Evolutionary conservation across 306 rosid species (phyloP), one percentile per base, ranked within the genome.

Genomic region (Fagus crenata): DNA sequence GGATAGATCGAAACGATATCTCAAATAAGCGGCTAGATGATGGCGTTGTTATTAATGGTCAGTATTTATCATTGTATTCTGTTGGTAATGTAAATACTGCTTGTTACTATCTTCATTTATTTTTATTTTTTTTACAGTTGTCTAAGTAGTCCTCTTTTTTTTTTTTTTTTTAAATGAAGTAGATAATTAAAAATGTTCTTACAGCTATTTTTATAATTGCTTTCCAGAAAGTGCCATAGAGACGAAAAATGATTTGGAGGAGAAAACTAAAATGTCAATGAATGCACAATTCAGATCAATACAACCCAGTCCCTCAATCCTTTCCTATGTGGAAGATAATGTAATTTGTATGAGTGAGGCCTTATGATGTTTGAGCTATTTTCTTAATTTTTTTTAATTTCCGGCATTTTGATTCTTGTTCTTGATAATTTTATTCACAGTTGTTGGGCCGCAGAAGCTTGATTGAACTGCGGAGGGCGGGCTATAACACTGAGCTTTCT

Each of bases 201-300:
- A 67, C 5, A 7, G 63, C 75, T 74, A 14, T 31, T 22, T 40
- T 67, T 35, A n/a, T 73, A 53, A 9, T 61, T 85, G 59, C 71
- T 63, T 77, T 85, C 75, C 96, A 95, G 97, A 89, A 78, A 85
- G 58, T 67, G 64, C 39, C 67, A 85, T 81, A 36, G 82, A 80
- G 82, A 86, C 86, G 87, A 86, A 87, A 71, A 78, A 69, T 13
- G 90, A 78, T 58, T 37, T 79, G 54, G 97, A 75, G 82, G 68
- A 88, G 85, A 89, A 88, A 49, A 83, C 68, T 58, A 86, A 83
- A 72, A 86, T 95, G 75, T 92, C 98, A 49, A 82, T 73, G 86
- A 95, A 88, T 82, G 96, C 98, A 6, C 89, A 89, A 59, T 92
- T 95, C 67, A 92, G 98, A 67, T 97, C 93, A 72, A 95, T 95